phyloP scores from a whole-genome alignment of 441 rosid genomes.

The Corymbia citriodora region DNA sequence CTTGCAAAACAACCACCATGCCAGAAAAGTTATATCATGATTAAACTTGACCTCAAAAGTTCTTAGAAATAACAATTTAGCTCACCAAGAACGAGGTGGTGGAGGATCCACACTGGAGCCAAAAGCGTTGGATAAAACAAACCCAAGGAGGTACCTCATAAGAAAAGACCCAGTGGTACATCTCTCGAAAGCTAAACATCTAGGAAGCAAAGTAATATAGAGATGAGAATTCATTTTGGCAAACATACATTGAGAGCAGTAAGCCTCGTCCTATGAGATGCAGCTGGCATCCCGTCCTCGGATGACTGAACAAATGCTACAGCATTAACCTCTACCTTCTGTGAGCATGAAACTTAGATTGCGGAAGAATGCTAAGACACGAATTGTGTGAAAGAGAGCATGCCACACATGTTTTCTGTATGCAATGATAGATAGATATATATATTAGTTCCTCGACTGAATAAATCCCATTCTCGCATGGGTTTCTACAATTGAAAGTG shows the following conservation, averaged over 20 bases:
- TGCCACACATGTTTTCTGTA: no score
- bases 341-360: conserved; percentile 1
- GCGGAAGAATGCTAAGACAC: neutral
- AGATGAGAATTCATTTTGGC: neutral
- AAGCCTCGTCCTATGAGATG: conserved; percentile 79
- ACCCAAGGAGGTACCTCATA: conserved; percentile 91
- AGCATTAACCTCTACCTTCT: conserved; percentile 78
- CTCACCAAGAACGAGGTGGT: conserved; percentile 78
- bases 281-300: conserved; percentile 61
- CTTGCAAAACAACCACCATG: conserved; percentile 21
- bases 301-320: conserved; percentile 61
- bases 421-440: no score
- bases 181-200: neutral
- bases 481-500: neutral
- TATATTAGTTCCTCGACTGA: no score
- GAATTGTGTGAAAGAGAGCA: neutral
- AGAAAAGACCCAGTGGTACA: neutral
- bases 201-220: neutral
- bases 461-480: neutral
- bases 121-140: conserved; percentile 80
- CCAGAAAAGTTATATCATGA: neutral
- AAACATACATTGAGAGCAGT: conserved; percentile 61
- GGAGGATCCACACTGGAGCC: conserved; percentile 72
- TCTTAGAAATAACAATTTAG: neutral
- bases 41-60: neutral